Evolutionary conservation across 495 filamentous ascomycete species (phyloP).

Genomic region (Hypoxylon lienhwacheense): DNA sequence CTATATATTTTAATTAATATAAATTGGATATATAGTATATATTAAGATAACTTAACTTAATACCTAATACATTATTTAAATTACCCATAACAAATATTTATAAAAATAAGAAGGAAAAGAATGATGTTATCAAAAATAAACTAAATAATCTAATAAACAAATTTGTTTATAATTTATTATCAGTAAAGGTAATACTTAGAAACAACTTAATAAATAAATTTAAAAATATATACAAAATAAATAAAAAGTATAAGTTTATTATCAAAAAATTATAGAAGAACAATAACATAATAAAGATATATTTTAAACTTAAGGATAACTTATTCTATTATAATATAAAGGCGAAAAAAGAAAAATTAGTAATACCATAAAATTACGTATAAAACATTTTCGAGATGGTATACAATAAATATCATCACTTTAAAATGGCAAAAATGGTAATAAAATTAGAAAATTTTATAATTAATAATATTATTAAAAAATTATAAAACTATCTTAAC

Average conservation of each 20-base stretch:
- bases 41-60: background rate
- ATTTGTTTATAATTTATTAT: background rate
- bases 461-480: background rate
- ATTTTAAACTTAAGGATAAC: background rate
- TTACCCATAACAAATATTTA: background rate
- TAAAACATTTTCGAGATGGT: background rate
- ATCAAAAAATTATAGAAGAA: background rate
- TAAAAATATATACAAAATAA: background rate
- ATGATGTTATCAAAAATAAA: background rate
- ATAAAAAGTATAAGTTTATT: background rate
- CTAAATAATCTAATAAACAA: background rate
- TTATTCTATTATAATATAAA: background rate
- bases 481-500: background rate
- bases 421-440: background rate
- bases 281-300: background rate
- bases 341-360: too few species aligned
- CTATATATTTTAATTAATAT: background rate
- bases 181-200: background rate
- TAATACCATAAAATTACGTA: too few species aligned
- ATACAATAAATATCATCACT: background rate
- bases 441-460: background rate
- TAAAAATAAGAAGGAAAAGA: background rate
- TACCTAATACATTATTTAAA: background rate
- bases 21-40: background rate
- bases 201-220: background rate